Conservation (phyloP, 2,329 filamentous ascomycete species). For the Nemania sp. region DNA sequence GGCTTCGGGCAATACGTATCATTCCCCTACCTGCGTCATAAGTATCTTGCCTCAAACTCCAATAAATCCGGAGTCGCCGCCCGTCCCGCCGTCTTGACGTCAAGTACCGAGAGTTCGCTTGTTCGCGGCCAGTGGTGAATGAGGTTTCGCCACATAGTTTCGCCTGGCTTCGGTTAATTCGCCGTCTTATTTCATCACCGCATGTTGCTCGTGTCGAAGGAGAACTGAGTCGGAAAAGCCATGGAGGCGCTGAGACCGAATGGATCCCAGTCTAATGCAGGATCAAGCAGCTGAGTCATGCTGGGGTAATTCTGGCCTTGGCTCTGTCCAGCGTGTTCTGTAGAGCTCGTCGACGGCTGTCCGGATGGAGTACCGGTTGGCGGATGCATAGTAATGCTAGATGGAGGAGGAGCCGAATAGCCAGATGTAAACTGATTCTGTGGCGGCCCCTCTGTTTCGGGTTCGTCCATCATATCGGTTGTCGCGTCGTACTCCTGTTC, state of each 20-base stretch:
- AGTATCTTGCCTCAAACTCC: background rate
- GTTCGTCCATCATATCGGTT: slow-evolving; percentile 84
- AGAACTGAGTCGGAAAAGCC: slow-evolving; percentile 88
- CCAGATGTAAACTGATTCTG: slow-evolving; percentile 67
- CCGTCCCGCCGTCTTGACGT: background rate
- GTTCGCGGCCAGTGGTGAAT: background rate
- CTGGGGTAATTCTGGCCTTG: slow-evolving; percentile 59
- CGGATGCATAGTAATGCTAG: slow-evolving; percentile 47
- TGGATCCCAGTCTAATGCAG: slow-evolving; percentile 88
- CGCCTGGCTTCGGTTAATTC: background rate
- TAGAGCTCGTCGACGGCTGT: slow-evolving; percentile 43
- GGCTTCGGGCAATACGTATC: slow-evolving; percentile 21
- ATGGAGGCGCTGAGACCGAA: slow-evolving; percentile 93
- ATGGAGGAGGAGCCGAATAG: slow-evolving; percentile 52
- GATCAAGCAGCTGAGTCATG: slow-evolving; percentile 70
- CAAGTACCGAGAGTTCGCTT: background rate
- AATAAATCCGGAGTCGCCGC: background rate
- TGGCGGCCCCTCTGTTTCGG: slow-evolving; percentile 71
- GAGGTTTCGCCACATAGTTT: background rate
- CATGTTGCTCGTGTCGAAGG: slow-evolving; percentile 68
- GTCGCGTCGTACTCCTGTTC: slow-evolving; percentile 97
- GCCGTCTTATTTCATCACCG: slow-evolving; percentile 35
- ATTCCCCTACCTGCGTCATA: slow-evolving; percentile 12
- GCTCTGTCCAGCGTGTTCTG: slow-evolving; percentile 39
- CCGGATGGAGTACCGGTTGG: slow-evolving; percentile 46